phyloP scores from a whole-genome alignment of 2,329 filamentous ascomycete species.

The Zasmidium cellare region DNA sequence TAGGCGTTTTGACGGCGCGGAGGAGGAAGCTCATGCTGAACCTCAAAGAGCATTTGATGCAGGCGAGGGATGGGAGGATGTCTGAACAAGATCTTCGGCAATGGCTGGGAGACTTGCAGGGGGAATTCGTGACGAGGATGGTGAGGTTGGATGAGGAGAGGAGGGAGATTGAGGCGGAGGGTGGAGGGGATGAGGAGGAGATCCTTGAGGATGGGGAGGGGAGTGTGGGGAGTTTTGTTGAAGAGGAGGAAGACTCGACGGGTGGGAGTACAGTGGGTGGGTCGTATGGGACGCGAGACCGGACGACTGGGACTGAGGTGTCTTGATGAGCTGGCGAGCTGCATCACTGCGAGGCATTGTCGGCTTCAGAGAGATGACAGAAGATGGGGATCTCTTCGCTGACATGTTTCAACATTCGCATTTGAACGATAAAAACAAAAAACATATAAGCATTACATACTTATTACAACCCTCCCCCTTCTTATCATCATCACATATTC shows the following conservation, averaged over 20 bases:
- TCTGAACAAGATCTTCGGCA: constrained; percentile 61
- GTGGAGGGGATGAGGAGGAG: constrained; percentile 6
- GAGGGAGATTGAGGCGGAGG: constrained; percentile 3
- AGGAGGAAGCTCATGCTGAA: constrained; percentile 72
- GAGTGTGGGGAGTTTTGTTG: too few species aligned
- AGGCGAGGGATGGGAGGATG: constrained; percentile 66
- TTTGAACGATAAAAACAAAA: too few species aligned
- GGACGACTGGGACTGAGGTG: background rate
- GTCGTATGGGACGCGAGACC: background rate
- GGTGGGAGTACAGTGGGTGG: background rate
- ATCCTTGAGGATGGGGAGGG: background rate
- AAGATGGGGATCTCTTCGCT: too few species aligned
- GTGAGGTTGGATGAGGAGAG: constrained; percentile 60
- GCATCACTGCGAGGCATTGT: too few species aligned
- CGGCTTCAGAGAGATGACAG: too few species aligned
- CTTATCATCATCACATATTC: too few species aligned
- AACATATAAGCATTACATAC: too few species aligned
- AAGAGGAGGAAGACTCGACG: background rate
- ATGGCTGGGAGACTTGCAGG: constrained; percentile 68
- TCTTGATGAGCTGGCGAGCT: too few species aligned
- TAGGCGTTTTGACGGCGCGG: constrained; percentile 59
- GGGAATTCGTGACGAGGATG: constrained; percentile 74
- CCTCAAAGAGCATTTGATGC: constrained; percentile 69
- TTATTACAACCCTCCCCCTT: too few species aligned
- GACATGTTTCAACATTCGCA: too few species aligned